Base-by-base conservation (phyloP, 1,284 basidiomycete genomes). In the Ganoderma leucocontextum region DNA sequence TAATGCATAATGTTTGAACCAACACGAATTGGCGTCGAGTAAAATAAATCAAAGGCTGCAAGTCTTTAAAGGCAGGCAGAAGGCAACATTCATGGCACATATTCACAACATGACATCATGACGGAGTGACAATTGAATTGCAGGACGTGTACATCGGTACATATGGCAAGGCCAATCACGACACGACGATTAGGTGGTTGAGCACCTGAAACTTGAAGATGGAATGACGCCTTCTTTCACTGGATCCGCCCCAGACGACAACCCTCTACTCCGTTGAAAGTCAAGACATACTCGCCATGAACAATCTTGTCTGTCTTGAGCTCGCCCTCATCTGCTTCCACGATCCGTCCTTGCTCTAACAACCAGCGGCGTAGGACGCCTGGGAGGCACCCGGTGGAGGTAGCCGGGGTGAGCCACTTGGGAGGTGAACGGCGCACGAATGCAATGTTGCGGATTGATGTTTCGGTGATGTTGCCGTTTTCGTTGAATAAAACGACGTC, bases 231-330 rank as follows among this genome's bases (percentile, higher is more conserved):
- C 29, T 19, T 17, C 15, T 35, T 17, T 60, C 22, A 60, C 58
- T 39, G 58, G 7, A 60, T 60, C 57, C 72, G 68, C 22, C 74
- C 91, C 25, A 92, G 72, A 36, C 84, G 83, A 78, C 91, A 92
- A 35, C 91, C 91, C 71, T 85, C 85, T 9, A 92, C 88, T 7
- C 88, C 89, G 74, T 94, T 94, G 75, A 89, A 90, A 29, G 91
- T 79, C 58, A 94, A 80, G 2, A 92, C 85, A 79, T 82, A 87
- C 73, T 93, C 91, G 17, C 88, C 87, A 22, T 84, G 75, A 57
- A 77, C 72, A n/a, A 92, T 75, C 39, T 76, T 78, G 44, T 83
- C 81, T 69, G 78, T 80, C 25, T 75, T 82, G 62, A 92, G 73
- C 15, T 80, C 76, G 74, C 78, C 64, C 81, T 77, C 78, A 39